Evolutionary conservation across 2,329 filamentous ascomycete genomes (phyloP).

Genomic region (Drechslera avenae): DNA sequence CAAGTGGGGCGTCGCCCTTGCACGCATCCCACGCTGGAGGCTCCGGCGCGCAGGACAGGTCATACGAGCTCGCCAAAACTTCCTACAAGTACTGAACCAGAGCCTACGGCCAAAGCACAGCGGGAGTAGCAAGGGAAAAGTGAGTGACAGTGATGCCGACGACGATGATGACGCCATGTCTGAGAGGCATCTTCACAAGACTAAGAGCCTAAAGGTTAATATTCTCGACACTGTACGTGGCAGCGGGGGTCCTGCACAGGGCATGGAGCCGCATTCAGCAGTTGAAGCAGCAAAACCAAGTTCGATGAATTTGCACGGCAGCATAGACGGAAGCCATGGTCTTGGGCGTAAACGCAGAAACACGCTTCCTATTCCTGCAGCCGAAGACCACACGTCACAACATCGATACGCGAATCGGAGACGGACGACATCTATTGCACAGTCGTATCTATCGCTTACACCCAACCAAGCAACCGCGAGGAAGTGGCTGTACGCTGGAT

Average conservation of each 20-base stretch:
- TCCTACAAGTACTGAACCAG: constrained; percentile 50
- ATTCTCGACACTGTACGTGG: constrained; percentile 29
- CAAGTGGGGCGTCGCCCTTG: constrained; percentile 81
- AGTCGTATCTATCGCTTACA: constrained; percentile 80
- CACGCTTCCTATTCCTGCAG: constrained; percentile 38
- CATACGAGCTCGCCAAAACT: constrained; percentile 50
- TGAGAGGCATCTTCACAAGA: constrained; percentile 28
- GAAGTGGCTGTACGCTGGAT: constrained; percentile 83
- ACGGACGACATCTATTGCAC: constrained; percentile 46
- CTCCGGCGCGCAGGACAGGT: constrained; percentile 66
- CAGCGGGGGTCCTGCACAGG: constrained; percentile 14
- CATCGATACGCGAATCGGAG: constrained; percentile 31
- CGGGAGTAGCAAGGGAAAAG: constrained; percentile 21
- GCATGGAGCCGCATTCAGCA: constrained; percentile 36
- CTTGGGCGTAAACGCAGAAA: constrained; percentile 37
- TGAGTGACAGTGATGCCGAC: constrained; percentile 54
- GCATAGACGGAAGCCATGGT: constrained; percentile 4
- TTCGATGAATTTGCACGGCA: constrained; percentile 15
- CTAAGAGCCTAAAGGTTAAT: constrained; percentile 37
- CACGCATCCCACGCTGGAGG: constrained; percentile 89
- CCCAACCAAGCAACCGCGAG: constrained; percentile 74
- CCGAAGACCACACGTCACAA: constrained; percentile 27
- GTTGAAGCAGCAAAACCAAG: constrained; percentile 32
- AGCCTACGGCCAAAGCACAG: constrained; percentile 36
- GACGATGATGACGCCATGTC: constrained; percentile 49